Base-by-base conservation (phyloP, 2,329 filamentous ascomycete genomes). In the Magnaporthales sp. region DNA sequence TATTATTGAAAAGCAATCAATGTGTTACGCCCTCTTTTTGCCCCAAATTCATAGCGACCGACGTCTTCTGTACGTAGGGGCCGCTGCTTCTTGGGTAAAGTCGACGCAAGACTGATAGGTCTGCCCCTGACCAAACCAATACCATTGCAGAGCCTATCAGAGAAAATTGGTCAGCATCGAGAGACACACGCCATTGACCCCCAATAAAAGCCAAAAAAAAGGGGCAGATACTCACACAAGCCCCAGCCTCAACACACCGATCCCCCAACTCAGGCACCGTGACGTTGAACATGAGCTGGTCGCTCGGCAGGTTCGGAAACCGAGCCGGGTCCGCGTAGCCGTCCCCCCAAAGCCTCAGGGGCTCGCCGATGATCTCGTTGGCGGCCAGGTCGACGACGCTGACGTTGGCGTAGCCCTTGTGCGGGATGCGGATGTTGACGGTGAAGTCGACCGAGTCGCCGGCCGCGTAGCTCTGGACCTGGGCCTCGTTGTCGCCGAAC, bases 61-160 rank as follows among this genome's bases (percentile, higher is more conserved):
- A 24, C 56, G 56, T 15, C 56, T 13, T 4, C 26, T 26, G 26
- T 13, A 27, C 22, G 56, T 24, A 15, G 24, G n/a, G 8, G 26
- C 56, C 2, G 8, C 9, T 27, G 24, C 54, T 58, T 60, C 22
- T 6, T 63, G 62, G 51, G 68, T 71, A 66, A 89, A 88, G 72
- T 89, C 86, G 65, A 88, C 77, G 75, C 86, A 89, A 64, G 81
- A 81, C 77, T 87, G 83, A 73, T 89, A 89, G 11, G 86, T 88
- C 80, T 89, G 86, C 67, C 76, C 77, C 19, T 75, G 73, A 4
- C 85, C 84, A 68, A 86, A 80, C 86, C 86, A 89, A 75, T 79
- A 87, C 85, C 86, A 88, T 75, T 89, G 86, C 62, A 89, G 78
- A 3, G 83, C 83, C 69, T 75, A 72, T 19, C 8, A n/a, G 29